phyloP scores from a whole-genome alignment of 805 yeast genomes.

The Yarrowia porcina region DNA sequence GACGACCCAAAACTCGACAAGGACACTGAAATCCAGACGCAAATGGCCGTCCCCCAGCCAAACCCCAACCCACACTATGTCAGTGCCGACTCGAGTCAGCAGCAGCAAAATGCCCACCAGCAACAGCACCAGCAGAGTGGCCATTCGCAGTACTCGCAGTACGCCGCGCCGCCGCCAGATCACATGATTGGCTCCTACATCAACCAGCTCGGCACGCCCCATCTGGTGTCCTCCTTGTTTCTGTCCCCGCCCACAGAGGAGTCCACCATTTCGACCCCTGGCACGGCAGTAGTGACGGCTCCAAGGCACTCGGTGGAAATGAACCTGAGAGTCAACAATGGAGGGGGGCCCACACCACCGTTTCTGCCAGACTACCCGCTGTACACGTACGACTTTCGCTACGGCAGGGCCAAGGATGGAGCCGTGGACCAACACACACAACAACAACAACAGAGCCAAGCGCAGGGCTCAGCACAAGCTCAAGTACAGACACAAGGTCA shows the following conservation, averaged over 20 bases:
- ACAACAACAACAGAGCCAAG: background rate
- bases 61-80: background rate
- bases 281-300: background rate
- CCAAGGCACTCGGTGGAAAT: background rate
- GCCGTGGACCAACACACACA: background rate
- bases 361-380: conserved; percentile 2
- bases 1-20: background rate
- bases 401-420: background rate
- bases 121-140: background rate
- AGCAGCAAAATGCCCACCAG: background rate
- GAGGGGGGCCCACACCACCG: background rate
- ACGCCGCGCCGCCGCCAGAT: background rate
- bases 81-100: background rate
- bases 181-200: conserved; percentile 16
- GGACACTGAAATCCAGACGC: background rate
- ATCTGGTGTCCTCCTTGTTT: conserved; percentile 8
- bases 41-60: background rate
- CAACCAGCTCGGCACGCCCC: background rate
- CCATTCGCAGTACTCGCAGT: background rate
- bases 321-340: background rate
- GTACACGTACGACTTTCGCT: background rate
- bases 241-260: conserved; percentile 3
- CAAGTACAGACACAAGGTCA: background rate
- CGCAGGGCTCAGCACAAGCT: background rate
- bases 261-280: conserved; percentile 15